Base-by-base conservation (phyloP, 2,329 filamentous ascomycete species). In the Colletotrichum cuscutae region DNA sequence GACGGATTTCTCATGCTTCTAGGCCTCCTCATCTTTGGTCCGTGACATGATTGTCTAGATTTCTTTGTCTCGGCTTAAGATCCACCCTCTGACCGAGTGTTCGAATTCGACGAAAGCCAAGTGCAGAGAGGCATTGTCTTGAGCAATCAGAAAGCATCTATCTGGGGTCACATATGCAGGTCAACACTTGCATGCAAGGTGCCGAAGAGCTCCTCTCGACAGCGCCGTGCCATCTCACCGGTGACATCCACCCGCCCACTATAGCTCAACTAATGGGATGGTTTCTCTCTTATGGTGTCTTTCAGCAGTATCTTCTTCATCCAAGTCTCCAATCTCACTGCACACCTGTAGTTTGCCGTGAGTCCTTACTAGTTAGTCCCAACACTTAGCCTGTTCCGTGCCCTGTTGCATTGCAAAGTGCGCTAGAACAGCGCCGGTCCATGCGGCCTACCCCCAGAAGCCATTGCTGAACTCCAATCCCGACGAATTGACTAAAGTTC, bases 371-470 rank as follows among this genome's bases (percentile, higher is more conserved):
- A 64, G 70, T 64, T 65, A 65, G 32, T 70, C 59, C 60, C 24
- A 32, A 56, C 32, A 46, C 59, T 56, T 56, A 24, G 35, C 69
- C 53, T 68, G 53, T 64, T 70, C 66, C 15, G 30, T 37, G 46
- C 54, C 24, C 46, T 12, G 46, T 32, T 60, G 70, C 70, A 60
- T 64, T 53, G 15, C 62, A 13, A 46, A 70, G 32, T 49, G 35
- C 70, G 60, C 70, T 70, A 70, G 6, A 63, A 46, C 24, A 19
- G 35, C 32, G 35, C 46, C 60, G 26, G 70, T 26, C 11, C 35
- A 49, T 49, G 60, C 30, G n/a, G 32, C 46, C 65, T 58, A 32
- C 26, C 24, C 13, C n/a, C 46, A 24, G n/a, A 49, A 37, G 2
- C 30, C 12, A 22, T 13, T 42, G n/a, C 9, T n/a, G 58, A 32